Conservation (phyloP, 2,329 filamentous ascomycete genomes). For the Fusarium secorum region DNA sequence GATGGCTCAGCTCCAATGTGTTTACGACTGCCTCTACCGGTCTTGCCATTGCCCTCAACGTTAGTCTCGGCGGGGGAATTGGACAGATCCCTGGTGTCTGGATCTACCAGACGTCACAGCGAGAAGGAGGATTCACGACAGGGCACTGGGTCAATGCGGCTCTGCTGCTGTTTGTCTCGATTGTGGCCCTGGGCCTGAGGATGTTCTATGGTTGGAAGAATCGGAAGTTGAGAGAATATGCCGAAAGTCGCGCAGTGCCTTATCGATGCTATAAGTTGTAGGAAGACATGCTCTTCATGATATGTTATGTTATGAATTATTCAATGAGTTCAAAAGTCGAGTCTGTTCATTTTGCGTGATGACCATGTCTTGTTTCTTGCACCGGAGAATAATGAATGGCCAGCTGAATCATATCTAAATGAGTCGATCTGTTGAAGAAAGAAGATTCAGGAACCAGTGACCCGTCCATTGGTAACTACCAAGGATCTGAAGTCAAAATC, state of each 20-base stretch:
- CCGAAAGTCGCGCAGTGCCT: slow-evolving; percentile 43
- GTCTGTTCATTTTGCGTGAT: neutral
- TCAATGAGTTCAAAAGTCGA: neutral
- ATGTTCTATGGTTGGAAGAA: slow-evolving; percentile 63
- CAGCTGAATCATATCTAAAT: neutral
- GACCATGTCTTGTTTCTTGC: neutral
- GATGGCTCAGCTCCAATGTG: slow-evolving; percentile 75
- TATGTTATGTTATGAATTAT: neutral
- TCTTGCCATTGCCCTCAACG: slow-evolving; percentile 74
- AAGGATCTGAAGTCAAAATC: neutral
- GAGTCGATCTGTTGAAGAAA: neutral
- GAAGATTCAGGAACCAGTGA: neutral
- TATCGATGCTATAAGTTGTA: slow-evolving; percentile 54
- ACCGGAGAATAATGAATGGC: neutral
- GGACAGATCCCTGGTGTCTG: slow-evolving; percentile 77
- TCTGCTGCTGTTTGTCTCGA: slow-evolving; percentile 65
- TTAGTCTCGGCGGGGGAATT: slow-evolving; percentile 70
- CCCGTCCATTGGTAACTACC: neutral
- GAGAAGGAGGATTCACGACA: slow-evolving; percentile 68
- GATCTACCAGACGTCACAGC: slow-evolving; percentile 74
- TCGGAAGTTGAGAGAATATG: slow-evolving; percentile 45
- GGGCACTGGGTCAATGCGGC: slow-evolving; percentile 74
- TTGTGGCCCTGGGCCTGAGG: slow-evolving; percentile 62
- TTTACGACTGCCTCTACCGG: slow-evolving; percentile 71
- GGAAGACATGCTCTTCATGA: neutral